Percentiles rank a stretch among this genome's conserved stretches.
Conservation (phyloP, 2,329 filamentous ascomycete genomes). For the Botrytis medusae region DNA sequence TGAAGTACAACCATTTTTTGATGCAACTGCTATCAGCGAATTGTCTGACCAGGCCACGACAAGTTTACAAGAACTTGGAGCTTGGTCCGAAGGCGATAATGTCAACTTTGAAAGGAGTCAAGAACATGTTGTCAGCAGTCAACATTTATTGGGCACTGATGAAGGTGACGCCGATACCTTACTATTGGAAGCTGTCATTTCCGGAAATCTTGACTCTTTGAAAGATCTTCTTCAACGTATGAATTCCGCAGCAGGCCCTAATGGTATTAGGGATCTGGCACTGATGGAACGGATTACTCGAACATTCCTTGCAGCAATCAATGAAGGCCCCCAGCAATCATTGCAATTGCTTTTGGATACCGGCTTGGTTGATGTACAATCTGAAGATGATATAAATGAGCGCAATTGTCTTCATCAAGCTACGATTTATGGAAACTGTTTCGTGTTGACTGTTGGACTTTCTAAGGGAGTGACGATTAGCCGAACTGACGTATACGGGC, state of each 20-base stretch:
- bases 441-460: conserved; percentile 77
- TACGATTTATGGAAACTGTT: conserved; percentile 84
- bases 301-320: conserved; percentile 86
- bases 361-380: conserved; percentile 81
- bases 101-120: conserved; percentile 69
- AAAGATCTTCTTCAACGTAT: conserved; percentile 79
- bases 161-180: conserved; percentile 89
- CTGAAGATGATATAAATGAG: conserved; percentile 96
- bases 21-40: conserved; percentile 93
- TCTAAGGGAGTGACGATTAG: conserved; percentile 72
- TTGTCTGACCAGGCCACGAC: conserved; percentile 96
- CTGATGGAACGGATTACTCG: conserved; percentile 77
- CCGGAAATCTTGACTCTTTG: conserved; percentile 74
- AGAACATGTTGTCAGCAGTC: conserved; percentile 65
- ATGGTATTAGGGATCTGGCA: conserved; percentile 57
- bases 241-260: conserved; percentile 53
- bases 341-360: conserved; percentile 77
- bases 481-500: conserved; percentile 87
- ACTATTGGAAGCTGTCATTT: conserved; percentile 80
- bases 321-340: conserved; percentile 76
- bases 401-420: conserved; percentile 95
- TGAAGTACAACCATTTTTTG: conserved; percentile 97
- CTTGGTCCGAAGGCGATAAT: conserved; percentile 95
- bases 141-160: conserved; percentile 70
- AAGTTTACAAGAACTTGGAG: conserved; percentile 90